phyloP scores from a whole-genome alignment of 495 filamentous ascomycete species.

The Ramalina intermedia region DNA sequence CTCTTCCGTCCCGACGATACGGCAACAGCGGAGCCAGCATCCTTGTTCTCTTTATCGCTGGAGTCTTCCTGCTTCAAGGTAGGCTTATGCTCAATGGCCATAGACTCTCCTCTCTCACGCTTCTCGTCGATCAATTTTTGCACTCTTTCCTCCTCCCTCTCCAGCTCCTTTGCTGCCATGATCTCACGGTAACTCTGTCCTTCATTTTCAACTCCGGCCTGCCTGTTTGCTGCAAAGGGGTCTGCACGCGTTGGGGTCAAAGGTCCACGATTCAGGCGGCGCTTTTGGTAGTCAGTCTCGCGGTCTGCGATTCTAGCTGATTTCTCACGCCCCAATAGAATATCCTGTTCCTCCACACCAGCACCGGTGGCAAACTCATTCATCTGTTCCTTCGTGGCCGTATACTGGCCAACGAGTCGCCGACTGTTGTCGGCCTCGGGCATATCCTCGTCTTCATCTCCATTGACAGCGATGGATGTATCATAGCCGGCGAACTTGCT shows the following conservation, averaged over 20 bases:
- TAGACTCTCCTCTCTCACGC: conserved; percentile 46
- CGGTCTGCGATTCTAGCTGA: conserved; percentile 78
- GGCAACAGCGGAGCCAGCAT: conserved; percentile 52
- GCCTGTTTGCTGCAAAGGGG: conserved; percentile 64
- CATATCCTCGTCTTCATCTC: conserved; percentile 68
- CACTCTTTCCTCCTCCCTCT: conserved; percentile 88
- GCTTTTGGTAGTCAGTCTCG: conserved; percentile 97
- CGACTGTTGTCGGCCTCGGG: conserved; percentile 56
- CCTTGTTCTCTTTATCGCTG: conserved; percentile 54
- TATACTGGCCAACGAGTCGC: conserved; percentile 90
- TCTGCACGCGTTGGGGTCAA: conserved; percentile 81
- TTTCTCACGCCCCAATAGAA: conserved; percentile 74
- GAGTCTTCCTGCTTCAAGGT: conserved; percentile 52
- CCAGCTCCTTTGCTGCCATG: conserved; percentile 82
- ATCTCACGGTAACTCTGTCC: conserved; percentile 78
- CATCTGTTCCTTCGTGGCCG: conserved; percentile 77
- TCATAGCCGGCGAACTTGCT: conserved; percentile 89
- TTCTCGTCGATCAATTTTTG: conserved; percentile 66
- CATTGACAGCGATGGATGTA: conserved; percentile 68
- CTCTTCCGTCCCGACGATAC: conserved; percentile 56
- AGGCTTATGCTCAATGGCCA: conserved; percentile 46
- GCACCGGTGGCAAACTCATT: conserved; percentile 82
- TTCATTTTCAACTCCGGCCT: conserved; percentile 50
- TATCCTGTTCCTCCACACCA: conserved; percentile 84
- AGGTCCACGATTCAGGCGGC: conserved; percentile 64